Conservation (phyloP, 2,329 filamentous ascomycete species). For the Paraconiothyrium sp. region DNA sequence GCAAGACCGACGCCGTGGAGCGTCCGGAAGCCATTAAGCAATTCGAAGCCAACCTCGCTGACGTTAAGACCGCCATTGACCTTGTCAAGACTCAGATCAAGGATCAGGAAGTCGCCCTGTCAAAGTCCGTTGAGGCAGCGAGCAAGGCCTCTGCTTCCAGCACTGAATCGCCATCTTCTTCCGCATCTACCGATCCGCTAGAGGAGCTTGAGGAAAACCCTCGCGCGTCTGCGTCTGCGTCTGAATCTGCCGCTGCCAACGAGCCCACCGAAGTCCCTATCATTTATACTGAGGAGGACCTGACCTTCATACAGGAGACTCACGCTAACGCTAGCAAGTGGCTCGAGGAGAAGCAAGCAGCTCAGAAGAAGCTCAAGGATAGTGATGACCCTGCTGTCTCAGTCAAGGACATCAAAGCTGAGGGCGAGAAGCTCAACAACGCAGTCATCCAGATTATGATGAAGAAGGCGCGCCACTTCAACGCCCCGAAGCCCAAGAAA, state of each 20-base stretch:
- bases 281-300: slow-evolving; percentile 77
- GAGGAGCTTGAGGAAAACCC: slow-evolving; percentile 79
- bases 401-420: slow-evolving; percentile 71
- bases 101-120: slow-evolving; percentile 67
- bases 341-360: slow-evolving; percentile 75
- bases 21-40: slow-evolving; percentile 75
- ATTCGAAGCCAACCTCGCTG: slow-evolving; percentile 75
- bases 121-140: slow-evolving; percentile 46
- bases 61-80: slow-evolving; percentile 74
- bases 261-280: slow-evolving; percentile 50
- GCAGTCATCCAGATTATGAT: slow-evolving; percentile 74
- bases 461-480: slow-evolving; percentile 60
- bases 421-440: slow-evolving; percentile 76
- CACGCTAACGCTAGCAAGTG: slow-evolving; percentile 73
- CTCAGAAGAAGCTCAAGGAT: slow-evolving; percentile 75
- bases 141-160: slow-evolving; percentile 54
- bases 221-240: slow-evolving; percentile 48
- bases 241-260: slow-evolving; percentile 35
- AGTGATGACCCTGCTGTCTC: slow-evolving; percentile 81
- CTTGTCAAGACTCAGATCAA: slow-evolving; percentile 78
- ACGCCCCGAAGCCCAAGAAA: slow-evolving; percentile 50
- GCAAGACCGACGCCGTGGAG: slow-evolving; percentile 75
- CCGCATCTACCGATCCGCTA: slow-evolving; percentile 61
- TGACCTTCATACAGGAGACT: slow-evolving; percentile 70
- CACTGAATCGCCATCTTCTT: slow-evolving; percentile 55